Conservation (phyloP, 2,329 filamentous ascomycete genomes). For the Chaetomiaceae sp. region DNA sequence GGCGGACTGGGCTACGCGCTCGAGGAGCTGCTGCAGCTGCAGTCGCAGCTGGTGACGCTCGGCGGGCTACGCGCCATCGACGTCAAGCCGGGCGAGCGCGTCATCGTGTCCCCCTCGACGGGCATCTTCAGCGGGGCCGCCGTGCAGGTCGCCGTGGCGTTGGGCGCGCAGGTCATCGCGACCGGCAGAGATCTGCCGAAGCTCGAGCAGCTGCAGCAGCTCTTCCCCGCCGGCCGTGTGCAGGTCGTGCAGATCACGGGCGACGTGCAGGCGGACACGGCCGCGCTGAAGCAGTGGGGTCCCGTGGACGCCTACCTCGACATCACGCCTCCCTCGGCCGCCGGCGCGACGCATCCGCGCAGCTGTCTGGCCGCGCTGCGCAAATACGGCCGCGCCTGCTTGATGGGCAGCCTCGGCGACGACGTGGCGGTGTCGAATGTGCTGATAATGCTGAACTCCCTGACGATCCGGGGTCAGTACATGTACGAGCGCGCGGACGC, state of each 20-base stretch:
- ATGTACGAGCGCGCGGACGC: slow-evolving; percentile 42
- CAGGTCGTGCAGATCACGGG: slow-evolving; percentile 38
- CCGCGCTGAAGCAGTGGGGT: slow-evolving; percentile 22
- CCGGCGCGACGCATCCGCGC: slow-evolving; percentile 35
- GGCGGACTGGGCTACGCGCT: slow-evolving; percentile 33
- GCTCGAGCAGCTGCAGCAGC: slow-evolving; percentile 31
- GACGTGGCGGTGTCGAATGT: slow-evolving; percentile 27
- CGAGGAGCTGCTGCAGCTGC: slow-evolving; percentile 34
- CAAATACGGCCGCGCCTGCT: slow-evolving; percentile 30
- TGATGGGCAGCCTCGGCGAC: slow-evolving; percentile 29
- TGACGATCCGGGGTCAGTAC: slow-evolving; percentile 35
- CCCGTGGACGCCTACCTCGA: slow-evolving; percentile 40
- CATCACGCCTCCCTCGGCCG: slow-evolving; percentile 37
- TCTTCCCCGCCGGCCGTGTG: slow-evolving; percentile 25
- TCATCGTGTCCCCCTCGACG: slow-evolving; percentile 42
- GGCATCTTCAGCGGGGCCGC: slow-evolving; percentile 41
- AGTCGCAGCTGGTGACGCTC: slow-evolving; percentile 34
- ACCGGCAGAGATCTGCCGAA: slow-evolving; percentile 38
- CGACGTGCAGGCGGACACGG: slow-evolving; percentile 33
- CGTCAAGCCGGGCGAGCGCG: slow-evolving; percentile 39
- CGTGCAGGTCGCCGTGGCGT: slow-evolving; percentile 39
- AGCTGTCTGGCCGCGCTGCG: slow-evolving; percentile 31
- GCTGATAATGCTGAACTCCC: slow-evolving; percentile 28
- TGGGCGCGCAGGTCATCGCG: slow-evolving; percentile 46
- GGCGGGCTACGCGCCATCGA: slow-evolving; percentile 40